Conservation (phyloP, 331 rosid genomes). For the Phaseolus coccineus region DNA sequence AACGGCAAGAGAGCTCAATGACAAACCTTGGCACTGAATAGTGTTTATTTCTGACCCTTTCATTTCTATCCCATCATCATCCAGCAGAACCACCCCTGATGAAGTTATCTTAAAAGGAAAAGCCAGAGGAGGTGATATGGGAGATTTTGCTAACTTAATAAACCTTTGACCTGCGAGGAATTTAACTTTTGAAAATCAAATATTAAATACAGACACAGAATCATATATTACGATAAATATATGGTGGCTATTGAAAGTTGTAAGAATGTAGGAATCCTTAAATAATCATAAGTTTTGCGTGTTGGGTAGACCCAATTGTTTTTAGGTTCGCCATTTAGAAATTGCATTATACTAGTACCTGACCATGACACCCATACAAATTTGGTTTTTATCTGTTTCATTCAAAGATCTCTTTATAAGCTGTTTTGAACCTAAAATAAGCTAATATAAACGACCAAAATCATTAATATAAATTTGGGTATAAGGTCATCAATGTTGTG, state of each 20-base stretch:
- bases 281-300: not conserved
- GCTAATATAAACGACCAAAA: not conserved
- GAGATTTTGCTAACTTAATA: conserved; percentile 87
- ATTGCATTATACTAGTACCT: not conserved
- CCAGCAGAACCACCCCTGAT: conserved; percentile 70
- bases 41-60: conserved; percentile 70
- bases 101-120: conserved; percentile 77
- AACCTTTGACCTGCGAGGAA: conserved; percentile 72
- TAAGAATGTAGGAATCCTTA: conserved; percentile 31
- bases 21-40: conserved; percentile 87
- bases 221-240: not conserved
- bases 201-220: conserved; percentile 13
- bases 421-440: conserved; percentile 17
- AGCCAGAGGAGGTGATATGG: conserved; percentile 81
- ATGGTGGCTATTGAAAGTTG: conserved; percentile 11
- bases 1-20: conserved; percentile 38
- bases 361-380: not conserved
- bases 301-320: conserved; percentile 3
- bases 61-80: conserved; percentile 70
- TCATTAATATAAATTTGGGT: conserved; percentile 1
- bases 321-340: conserved; percentile 24
- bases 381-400: not conserved
- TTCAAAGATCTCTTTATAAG: not conserved
- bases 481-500: conserved; percentile 12
- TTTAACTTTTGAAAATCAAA: conserved; percentile 36